Base-by-base conservation (phyloP, 2,329 filamentous ascomycete genomes). In the Hymenoscyphus occultus region DNA sequence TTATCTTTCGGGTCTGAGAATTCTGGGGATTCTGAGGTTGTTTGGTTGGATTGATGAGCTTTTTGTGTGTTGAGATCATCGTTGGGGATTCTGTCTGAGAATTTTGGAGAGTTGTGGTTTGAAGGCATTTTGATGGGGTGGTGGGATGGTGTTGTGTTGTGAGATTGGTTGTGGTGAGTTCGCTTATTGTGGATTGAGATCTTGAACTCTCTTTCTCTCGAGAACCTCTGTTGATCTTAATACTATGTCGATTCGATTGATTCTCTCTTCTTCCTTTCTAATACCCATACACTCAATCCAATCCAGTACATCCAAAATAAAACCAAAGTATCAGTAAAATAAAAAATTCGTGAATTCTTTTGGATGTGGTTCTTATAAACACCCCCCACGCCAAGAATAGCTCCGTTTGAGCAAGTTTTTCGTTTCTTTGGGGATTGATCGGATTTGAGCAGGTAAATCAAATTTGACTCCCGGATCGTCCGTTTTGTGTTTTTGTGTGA, bases 391-490 rank as follows among this genome's bases (percentile, higher is more conserved):
- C 48, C 48, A 54, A 54, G 48, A 28, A 28, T 22, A 54, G 48
- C 48, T 54, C 19, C 5, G 48, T 28, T 54, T 54, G 48, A 54
- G 48, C 48, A 54, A 54, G 48, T 54, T 54, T n/a, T 54, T 54
- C 28, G 35, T 10, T 35, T 7, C 5, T 54, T 12, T 22, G 19
- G 48, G 19, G 22, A 19, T 10, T 19, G 22, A 54, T 13, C 48
- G 48, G 48, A 19, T 54, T 54, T 54, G 48, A 54, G 48, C 48
- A 54, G 48, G 19, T 54, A 12, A 28, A 22, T 54, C 19, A 19
- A 10, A 22, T 22, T 45, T 22, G 1, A 28, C 28, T 28, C 28
- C 28, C 28, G 28, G 28, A 28, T 28, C 28, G 28, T 28, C 28
- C 28, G 28, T 28, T 28, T 28, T 28, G 28, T 28, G 3, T 40